phyloP scores from a whole-genome alignment of 192 early-diverging fungal genomes.

The Backusella psychrophila region DNA sequence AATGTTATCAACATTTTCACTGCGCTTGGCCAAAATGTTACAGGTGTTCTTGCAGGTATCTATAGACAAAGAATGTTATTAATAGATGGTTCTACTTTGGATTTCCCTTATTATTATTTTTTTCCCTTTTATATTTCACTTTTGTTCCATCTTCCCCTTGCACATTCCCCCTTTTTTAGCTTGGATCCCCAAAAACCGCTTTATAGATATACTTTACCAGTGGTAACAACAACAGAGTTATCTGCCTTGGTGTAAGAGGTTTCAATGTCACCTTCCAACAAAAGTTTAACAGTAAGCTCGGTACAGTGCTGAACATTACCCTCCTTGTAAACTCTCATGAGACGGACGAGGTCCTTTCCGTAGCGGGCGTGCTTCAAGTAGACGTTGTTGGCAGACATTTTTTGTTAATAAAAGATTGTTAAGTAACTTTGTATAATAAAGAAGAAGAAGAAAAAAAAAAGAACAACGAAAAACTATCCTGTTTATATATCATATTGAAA shows the following conservation, averaged over 20 bases:
- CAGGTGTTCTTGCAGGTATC: slow-evolving; percentile 79
- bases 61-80: not conserved
- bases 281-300: slow-evolving; percentile 64
- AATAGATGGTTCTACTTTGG: not conserved
- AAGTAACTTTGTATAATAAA: not conserved
- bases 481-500: not conserved
- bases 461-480: not conserved
- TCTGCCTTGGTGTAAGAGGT: slow-evolving; percentile 75
- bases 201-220: slow-evolving; percentile 35
- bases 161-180: not conserved
- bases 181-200: not conserved
- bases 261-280: slow-evolving; percentile 55
- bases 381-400: slow-evolving; percentile 25
- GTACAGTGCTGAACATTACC: slow-evolving; percentile 61
- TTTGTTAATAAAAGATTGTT: not conserved
- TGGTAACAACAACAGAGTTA: slow-evolving; percentile 73
- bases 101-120: not conserved
- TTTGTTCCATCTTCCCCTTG: not conserved
- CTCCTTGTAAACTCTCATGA: slow-evolving; percentile 68
- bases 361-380: slow-evolving; percentile 58
- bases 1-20: slow-evolving; percentile 63
- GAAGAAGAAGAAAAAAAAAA: not conserved
- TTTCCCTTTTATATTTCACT: not conserved
- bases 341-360: slow-evolving; percentile 73
- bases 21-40: slow-evolving; percentile 71